Base-by-base conservation (phyloP, 2,329 filamentous ascomycete species). In the Phaeosphaeriaceae sp. region DNA sequence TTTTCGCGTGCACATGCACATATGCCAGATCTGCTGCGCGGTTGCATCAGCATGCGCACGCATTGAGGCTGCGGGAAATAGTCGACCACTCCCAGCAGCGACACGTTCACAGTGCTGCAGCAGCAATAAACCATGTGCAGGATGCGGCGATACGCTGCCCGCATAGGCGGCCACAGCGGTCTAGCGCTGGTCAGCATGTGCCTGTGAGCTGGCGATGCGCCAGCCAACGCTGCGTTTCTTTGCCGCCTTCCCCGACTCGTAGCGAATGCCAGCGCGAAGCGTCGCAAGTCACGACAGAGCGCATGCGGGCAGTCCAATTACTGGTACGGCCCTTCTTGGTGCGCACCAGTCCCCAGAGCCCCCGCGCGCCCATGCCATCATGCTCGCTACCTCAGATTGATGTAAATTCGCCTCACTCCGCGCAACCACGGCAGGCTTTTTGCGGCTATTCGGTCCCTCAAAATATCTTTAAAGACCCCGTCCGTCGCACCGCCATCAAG, bases 121-220 rank as follows among this genome's bases (percentile, higher is more conserved):
- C 56, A 57, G 56, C 54, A 62, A 47, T 54, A 60, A 51, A 53
- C 44, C 50, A 52, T 24, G 48, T 40, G 44, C 21, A 26, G 21
- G 5, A 24, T 53, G 59, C 66, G 60, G 73, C 73, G 74, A 71
- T 65, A 74, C 71, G 74, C 73, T 68, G 74, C 58, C 68, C 68
- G 73, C 72, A 72, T 73, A 68, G 44, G 59, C 68, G 71, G 70
- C 67, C 66, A 63, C 59, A 58, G 55, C 59, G 43, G 55, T 13
- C 54, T 64, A 64, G 57, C 42, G 47, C 52, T 56, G 52, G 60
- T 59, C 58, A 58, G 59, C 59, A 61, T 61, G 60, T 62, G 50
- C 68, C 67, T 70, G 68, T 75, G 59, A 73, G 68, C 69, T 62
- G 64, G 65, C 67, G 73, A 70, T 72, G 74, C 73, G 73, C 68